phyloP scores from a whole-genome alignment of 805 yeast genomes.

The Kodamaea nitidulidarum region DNA sequence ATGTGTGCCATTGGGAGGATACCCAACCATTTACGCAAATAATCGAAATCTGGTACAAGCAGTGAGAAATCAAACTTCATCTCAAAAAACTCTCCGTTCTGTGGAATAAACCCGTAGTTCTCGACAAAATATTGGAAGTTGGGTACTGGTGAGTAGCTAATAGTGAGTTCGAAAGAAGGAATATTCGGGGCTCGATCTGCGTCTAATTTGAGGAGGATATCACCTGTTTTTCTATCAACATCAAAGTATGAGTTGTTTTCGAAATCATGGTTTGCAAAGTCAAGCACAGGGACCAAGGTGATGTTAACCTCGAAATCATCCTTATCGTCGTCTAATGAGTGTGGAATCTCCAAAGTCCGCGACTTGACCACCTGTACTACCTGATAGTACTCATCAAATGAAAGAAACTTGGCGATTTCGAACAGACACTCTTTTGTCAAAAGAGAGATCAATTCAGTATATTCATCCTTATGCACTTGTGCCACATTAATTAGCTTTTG shows the following conservation, averaged over 20 bases:
- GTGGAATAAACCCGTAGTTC: constrained; percentile 33
- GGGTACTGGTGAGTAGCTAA: constrained; percentile 23
- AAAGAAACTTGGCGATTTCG: constrained; percentile 11
- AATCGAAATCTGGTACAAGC: constrained; percentile 11
- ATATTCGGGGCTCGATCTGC: background rate
- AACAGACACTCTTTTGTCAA: background rate
- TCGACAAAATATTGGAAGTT: constrained; percentile 21
- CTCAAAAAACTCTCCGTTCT: constrained; percentile 14
- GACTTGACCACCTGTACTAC: constrained; percentile 50
- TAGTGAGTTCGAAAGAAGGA: constrained; percentile 19
- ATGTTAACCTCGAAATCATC: constrained; percentile 47
- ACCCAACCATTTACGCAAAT: constrained; percentile 26
- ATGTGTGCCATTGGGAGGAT: constrained; percentile 26
- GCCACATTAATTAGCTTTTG: constrained; percentile 5
- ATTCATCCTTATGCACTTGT: constrained; percentile 11
- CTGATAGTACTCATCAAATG: constrained; percentile 23
- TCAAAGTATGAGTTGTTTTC: constrained; percentile 56
- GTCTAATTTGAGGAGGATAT: constrained; percentile 34
- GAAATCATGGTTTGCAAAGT: constrained; percentile 61
- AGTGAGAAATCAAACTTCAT: constrained; percentile 6
- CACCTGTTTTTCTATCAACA: constrained; percentile 43
- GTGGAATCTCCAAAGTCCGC: constrained; percentile 63
- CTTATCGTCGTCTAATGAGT: constrained; percentile 16
- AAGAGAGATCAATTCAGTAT: constrained; percentile 8
- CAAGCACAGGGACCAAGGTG: constrained; percentile 62